Conservation (phyloP, 352 stramenopile species). For the Pythium inflatum region DNA sequence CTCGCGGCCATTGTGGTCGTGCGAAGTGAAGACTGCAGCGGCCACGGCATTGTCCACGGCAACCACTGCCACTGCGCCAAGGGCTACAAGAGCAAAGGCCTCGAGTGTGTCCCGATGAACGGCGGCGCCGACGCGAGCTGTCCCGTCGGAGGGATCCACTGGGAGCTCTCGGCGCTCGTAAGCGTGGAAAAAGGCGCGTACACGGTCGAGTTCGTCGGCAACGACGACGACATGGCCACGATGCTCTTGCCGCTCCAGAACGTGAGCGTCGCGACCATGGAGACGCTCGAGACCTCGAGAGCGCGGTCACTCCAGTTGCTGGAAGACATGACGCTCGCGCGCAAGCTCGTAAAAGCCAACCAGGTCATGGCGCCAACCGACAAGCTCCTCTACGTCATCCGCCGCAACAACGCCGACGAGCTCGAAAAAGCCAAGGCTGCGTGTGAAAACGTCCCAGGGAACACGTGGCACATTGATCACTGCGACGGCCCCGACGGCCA, state of each 20-base stretch:
- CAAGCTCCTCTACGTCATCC: constrained; percentile 48
- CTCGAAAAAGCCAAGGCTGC: constrained; percentile 38
- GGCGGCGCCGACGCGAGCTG: constrained; percentile 31
- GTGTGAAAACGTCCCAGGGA: constrained; percentile 44
- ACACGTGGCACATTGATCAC: constrained; percentile 56
- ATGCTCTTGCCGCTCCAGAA: constrained; percentile 45
- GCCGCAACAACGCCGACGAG: constrained; percentile 52
- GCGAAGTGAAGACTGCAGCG: constrained; percentile 35
- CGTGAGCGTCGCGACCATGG: constrained; percentile 20
- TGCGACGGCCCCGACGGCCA: constrained; percentile 46
- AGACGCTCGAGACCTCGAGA: constrained; percentile 33
- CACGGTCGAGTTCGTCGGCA: constrained; percentile 44
- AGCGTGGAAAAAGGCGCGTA: constrained; percentile 53
- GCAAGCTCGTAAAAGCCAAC: constrained; percentile 47
- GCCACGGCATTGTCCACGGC: constrained; percentile 44
- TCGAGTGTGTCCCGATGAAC: constrained; percentile 39
- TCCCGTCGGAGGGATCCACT: constrained; percentile 43
- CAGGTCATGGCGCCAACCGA: constrained; percentile 47
- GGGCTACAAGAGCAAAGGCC: constrained; percentile 46
- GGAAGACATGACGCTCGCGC: constrained; percentile 45
- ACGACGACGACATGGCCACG: constrained; percentile 52
- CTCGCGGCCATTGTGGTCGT: constrained; percentile 24
- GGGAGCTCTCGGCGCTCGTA: constrained; percentile 47
- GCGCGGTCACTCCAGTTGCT: constrained; percentile 32
- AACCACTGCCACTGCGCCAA: constrained; percentile 54